Evolutionary conservation across 2,329 filamentous ascomycete genomes (phyloP).

Genomic region (Malbranchea cinnamomea): DNA sequence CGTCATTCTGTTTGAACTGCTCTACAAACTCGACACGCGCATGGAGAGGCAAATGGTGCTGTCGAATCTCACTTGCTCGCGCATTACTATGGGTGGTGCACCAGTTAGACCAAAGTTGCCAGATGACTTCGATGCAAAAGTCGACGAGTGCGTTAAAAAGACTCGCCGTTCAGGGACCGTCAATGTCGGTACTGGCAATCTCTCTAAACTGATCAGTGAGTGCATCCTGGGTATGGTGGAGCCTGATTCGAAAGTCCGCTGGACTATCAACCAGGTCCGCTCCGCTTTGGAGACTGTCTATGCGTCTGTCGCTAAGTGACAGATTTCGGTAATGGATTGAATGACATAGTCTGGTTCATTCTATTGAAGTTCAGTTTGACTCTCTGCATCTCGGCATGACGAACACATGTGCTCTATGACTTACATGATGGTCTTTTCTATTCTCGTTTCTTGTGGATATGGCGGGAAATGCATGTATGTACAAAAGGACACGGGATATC

Average conservation of each 20-base stretch:
- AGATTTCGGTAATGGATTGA: too few relatives aligned
- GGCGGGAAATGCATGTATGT: too few relatives aligned
- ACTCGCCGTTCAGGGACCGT: conserved; percentile 6
- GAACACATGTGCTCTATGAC: too few relatives aligned
- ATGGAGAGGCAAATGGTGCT: conserved; percentile 33
- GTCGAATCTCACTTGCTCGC: conserved; percentile 22
- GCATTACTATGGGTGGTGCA: conserved; percentile 6
- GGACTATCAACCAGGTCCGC: conserved; percentile 23
- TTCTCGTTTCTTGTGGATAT: too few relatives aligned
- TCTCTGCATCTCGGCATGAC: too few relatives aligned
- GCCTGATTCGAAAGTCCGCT: conserved; percentile 20
- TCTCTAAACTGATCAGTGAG: conserved; percentile 20
- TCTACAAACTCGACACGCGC: conserved; percentile 39
- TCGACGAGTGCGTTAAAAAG: conserved; percentile 18
- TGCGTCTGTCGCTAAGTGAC: too few relatives aligned
- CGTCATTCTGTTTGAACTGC: conserved; percentile 47
- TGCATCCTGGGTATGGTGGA: conserved; percentile 31
- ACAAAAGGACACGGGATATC: too few relatives aligned
- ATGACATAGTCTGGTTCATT: too few relatives aligned
- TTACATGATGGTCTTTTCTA: too few relatives aligned
- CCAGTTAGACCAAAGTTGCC: conserved; percentile 18
- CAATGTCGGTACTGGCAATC: conserved; percentile 13
- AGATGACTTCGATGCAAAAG: conserved; percentile 22
- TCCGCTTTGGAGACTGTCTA: conserved; percentile 18
- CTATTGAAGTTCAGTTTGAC: too few relatives aligned